Conservation (phyloP, 2,329 filamentous ascomycete genomes). For the Alternaria ethzedia region DNA sequence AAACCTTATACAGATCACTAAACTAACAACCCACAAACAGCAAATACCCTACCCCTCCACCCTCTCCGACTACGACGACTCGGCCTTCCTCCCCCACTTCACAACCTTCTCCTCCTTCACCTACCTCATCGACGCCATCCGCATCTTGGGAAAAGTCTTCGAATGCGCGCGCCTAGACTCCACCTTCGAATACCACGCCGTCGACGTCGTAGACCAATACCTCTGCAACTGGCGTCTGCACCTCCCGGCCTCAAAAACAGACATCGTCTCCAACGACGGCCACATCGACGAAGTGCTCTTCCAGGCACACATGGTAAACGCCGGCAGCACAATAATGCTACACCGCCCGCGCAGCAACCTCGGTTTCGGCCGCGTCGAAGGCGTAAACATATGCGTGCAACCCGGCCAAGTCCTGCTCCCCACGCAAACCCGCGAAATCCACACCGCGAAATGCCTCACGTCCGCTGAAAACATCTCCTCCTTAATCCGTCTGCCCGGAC, state of each 20-base stretch:
- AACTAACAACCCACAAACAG: conserved; percentile 22
- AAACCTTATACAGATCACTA: background rate
- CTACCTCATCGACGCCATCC: conserved; percentile 81
- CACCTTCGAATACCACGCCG: conserved; percentile 51
- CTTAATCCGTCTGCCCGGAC: conserved; percentile 75
- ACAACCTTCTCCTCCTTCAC: conserved; percentile 81
- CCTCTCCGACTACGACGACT: conserved; percentile 79
- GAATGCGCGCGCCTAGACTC: conserved; percentile 48
- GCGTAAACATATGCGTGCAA: conserved; percentile 68
- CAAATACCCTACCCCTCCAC: conserved; percentile 53
- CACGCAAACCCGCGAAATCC: conserved; percentile 61
- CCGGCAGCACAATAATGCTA: conserved; percentile 48
- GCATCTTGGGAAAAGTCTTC: conserved; percentile 80
- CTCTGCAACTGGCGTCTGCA: conserved; percentile 80
- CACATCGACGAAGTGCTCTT: conserved; percentile 86
- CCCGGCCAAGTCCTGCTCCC: conserved; percentile 60
- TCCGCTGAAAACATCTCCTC: conserved; percentile 79
- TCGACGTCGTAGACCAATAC: conserved; percentile 65
- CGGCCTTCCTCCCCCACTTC: conserved; percentile 71
- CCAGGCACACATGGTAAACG: conserved; percentile 80
- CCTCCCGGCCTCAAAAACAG: conserved; percentile 73
- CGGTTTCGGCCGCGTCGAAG: conserved; percentile 44
- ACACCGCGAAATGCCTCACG: conserved; percentile 80
- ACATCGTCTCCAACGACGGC: conserved; percentile 71
- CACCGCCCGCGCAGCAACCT: conserved; percentile 54